Evolutionary conservation across 164 flowering plant species (phyloP).

Genomic region (Litsea cubeba): DNA sequence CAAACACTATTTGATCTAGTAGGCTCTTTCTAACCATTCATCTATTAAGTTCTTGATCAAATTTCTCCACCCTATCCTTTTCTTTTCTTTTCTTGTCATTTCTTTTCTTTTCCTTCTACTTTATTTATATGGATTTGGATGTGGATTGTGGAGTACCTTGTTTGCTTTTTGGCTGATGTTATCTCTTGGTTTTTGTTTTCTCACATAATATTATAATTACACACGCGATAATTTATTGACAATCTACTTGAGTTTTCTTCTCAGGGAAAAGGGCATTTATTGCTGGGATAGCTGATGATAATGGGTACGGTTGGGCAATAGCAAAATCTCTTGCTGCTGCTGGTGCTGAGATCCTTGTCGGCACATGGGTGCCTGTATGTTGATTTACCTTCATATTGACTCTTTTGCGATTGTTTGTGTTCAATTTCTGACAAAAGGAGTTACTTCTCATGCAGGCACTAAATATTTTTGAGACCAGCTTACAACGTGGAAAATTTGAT

Average conservation of each 20-base stretch:
- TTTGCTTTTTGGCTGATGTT: too few relatives aligned
- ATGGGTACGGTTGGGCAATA: conserved; percentile 99
- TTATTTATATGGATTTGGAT: too few relatives aligned
- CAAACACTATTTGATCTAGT: too few relatives aligned
- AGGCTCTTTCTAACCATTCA: too few relatives aligned
- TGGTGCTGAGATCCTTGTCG: conserved; percentile 95
- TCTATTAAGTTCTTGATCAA: too few relatives aligned
- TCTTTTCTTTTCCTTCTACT: too few relatives aligned
- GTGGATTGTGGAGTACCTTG: too few relatives aligned
- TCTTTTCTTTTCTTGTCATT: too few relatives aligned
- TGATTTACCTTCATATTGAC: neutral
- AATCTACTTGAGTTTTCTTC: conserved; percentile 1
- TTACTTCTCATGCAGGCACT: conserved; percentile 49
- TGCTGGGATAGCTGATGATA: conserved; percentile 98
- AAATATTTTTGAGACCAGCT: conserved; percentile 88
- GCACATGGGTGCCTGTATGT: conserved; percentile 99
- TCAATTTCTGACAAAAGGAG: neutral
- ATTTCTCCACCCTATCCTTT: too few relatives aligned
- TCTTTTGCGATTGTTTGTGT: neutral
- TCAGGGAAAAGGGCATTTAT: conserved; percentile 93
- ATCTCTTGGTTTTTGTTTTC: too few relatives aligned
- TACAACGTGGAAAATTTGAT: conserved; percentile 94
- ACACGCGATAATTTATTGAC: too few relatives aligned
- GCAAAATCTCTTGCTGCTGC: conserved; percentile 99
- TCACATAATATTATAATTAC: neutral